Base-by-base conservation (phyloP, 2,329 filamentous ascomycete species). In the Ceratocystiopsis brevicomis region DNA sequence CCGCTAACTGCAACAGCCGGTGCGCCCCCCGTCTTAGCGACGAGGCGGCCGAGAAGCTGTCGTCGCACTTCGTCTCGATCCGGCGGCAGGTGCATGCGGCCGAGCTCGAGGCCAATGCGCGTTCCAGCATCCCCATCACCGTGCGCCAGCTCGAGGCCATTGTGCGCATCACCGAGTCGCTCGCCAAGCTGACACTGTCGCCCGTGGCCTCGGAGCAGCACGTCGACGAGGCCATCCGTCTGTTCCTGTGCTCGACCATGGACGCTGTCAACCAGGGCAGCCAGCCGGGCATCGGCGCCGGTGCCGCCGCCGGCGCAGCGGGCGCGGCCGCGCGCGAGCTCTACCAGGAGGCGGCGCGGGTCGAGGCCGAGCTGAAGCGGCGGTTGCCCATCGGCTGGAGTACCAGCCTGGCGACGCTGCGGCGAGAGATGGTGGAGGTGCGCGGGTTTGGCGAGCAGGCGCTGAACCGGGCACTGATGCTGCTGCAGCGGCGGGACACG, bases 211-310 rank as follows among this genome's bases (percentile, higher is more conserved):
- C 81, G 0, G 88, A 95, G 59, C 69, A 76, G 39, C 90, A 98
- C 56, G 90, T 98, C 42, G 88, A 98, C 55, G 90, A 98, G 64
- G 90, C 90, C 3, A 98, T 98, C 54, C 80, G 90, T 0, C 72
- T 98, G 15, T 98, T 98, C 77, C 67, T 98, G 30, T 90, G 87
- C 50, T 87, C 80, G 4, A 98, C 90, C 45, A 96, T 98, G 90
- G 88, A 98, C 56, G 90, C 90, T 9, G 86, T 96, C 45, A 88
- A 84, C 47, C 85, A 93, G 54, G 88, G 87, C 47, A 79, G 81
- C 51, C 46, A 49, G 45, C 17, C 44, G 21, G 46, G 46, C 38
- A 41, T 41, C 36, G 36, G 32, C n/a, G 37, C 34, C 30, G 39
- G 41, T 36, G 43, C 37, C 30, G 74, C 82, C 53, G 46, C 33